Conservation (phyloP, 495 filamentous ascomycete genomes). For the Paragyromitra xinjiangensis region DNA sequence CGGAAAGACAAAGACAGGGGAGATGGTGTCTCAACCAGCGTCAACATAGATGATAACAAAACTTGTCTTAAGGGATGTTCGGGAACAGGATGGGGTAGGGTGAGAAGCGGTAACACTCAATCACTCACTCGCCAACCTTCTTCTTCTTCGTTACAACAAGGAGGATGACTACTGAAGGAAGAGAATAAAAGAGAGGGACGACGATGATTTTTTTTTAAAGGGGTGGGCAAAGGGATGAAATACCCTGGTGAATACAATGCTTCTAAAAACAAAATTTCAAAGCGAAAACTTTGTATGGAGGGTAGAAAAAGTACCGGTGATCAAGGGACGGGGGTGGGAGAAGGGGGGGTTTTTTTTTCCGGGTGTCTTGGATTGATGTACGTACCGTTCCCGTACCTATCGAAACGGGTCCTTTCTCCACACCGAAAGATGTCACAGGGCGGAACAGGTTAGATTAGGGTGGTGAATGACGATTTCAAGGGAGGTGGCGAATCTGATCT, state of each 20-base stretch:
- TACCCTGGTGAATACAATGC: conserved; percentile 26
- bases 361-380: conserved; percentile 32
- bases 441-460: conserved; percentile 7
- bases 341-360: background rate
- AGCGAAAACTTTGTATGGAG: conserved; percentile 34
- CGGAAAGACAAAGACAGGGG: conserved; percentile 33
- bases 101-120: conserved; percentile 39
- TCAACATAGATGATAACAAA: conserved; percentile 47
- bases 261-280: conserved; percentile 40
- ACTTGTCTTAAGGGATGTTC: conserved; percentile 29
- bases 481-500: conserved; percentile 49
- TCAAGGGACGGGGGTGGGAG: conserved; percentile 17
- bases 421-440: conserved; percentile 44
- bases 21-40: conserved; percentile 48
- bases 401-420: conserved; percentile 25
- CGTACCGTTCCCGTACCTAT: conserved; percentile 32
- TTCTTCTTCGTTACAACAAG: conserved; percentile 6
- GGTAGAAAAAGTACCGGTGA: conserved; percentile 24
- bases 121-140: conserved; percentile 35
- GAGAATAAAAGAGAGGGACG: conserved; percentile 5
- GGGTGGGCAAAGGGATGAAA: conserved; percentile 37
- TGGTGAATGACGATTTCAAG: conserved; percentile 30
- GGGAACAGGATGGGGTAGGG: background rate
- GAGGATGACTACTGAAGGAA: background rate
- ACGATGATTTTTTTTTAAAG: conserved; percentile 18